Percentiles rank a stretch among this genome's conserved stretches.
phyloP scores from a whole-genome alignment of 2,329 filamentous ascomycete species.

The Immersiporthe knoxdaviesiana region DNA sequence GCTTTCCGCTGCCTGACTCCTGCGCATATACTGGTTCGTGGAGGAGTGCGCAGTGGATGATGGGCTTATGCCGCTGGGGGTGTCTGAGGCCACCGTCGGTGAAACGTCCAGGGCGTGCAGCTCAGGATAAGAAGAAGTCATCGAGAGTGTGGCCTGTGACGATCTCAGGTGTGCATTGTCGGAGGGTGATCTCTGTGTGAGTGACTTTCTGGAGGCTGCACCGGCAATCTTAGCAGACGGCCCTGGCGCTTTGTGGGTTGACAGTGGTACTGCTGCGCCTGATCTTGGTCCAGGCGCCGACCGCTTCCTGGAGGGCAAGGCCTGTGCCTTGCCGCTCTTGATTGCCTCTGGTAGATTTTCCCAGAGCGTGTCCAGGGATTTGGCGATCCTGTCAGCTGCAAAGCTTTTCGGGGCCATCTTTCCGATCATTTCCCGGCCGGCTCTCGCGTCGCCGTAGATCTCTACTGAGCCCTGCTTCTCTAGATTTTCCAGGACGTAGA shows the following conservation, averaged over 20 bases:
- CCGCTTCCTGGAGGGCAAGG: slow-evolving; percentile 57
- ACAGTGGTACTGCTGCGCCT: slow-evolving; percentile 36
- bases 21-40: slow-evolving; percentile 31
- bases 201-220: background rate
- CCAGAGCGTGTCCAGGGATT: slow-evolving; percentile 76
- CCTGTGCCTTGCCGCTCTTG: slow-evolving; percentile 51
- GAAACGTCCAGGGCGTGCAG: slow-evolving; percentile 51
- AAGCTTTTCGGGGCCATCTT: slow-evolving; percentile 81
- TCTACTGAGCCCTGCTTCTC: slow-evolving; percentile 75
- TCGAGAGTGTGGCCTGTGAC: slow-evolving; percentile 39
- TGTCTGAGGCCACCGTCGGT: slow-evolving; percentile 45
- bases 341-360: slow-evolving; percentile 78
- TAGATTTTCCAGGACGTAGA: slow-evolving; percentile 80
- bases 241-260: slow-evolving; percentile 16
- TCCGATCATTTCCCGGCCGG: slow-evolving; percentile 81
- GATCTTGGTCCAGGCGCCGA: slow-evolving; percentile 52
- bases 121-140: slow-evolving; percentile 49
- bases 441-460: slow-evolving; percentile 81
- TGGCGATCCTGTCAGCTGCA: slow-evolving; percentile 85
- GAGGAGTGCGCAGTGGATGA: slow-evolving; percentile 37
- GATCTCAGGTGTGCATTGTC: slow-evolving; percentile 39
- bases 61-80: slow-evolving; percentile 36
- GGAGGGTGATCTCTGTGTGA: slow-evolving; percentile 35
- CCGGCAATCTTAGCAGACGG: slow-evolving; percentile 8
- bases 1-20: slow-evolving; percentile 37